phyloP scores from a whole-genome alignment of 352 stramenopile species.

The Globisporangium canariense region DNA sequence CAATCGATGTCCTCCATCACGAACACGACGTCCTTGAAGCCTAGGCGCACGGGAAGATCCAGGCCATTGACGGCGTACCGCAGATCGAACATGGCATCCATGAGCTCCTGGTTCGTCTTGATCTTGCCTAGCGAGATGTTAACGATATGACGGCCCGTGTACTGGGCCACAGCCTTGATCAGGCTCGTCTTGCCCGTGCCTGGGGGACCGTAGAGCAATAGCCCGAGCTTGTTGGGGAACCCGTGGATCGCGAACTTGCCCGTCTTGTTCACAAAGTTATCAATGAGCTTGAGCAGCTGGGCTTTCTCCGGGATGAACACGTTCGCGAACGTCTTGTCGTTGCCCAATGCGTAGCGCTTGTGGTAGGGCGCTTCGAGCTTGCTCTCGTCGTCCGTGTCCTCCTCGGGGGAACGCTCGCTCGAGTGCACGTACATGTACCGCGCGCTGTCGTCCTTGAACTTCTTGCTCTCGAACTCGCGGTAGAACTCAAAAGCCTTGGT shows the following conservation, averaged over 20 bases:
- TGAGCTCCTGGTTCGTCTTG: conserved; percentile 59
- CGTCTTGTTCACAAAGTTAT: conserved; percentile 51
- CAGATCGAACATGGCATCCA: conserved; percentile 51
- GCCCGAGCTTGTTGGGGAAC: conserved; percentile 80
- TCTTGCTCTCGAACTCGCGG: conserved; percentile 22
- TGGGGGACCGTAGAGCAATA: conserved; percentile 79
- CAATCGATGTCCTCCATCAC: conserved; percentile 73
- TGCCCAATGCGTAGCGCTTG: conserved; percentile 67
- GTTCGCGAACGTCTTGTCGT: conserved; percentile 79
- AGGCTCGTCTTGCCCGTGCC: conserved; percentile 86
- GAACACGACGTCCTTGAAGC: conserved; percentile 64
- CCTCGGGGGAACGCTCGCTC: conserved; percentile 15
- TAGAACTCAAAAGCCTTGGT: conserved; percentile 31
- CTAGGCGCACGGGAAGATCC: conserved; percentile 41
- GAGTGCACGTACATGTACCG: conserved; percentile 46
- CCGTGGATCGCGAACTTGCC: conserved; percentile 84
- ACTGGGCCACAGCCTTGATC: conserved; percentile 76
- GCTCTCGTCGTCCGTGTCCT: conserved; percentile 11
- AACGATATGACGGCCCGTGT: conserved; percentile 64
- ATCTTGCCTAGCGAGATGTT: conserved; percentile 49
- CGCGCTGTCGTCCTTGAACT: conserved; percentile 28
- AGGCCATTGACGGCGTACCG: conserved; percentile 31
- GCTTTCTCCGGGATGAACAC: conserved; percentile 81
- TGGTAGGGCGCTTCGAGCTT: conserved; percentile 22
- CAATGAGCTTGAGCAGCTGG: conserved; percentile 46